Evolutionary conservation across 495 filamentous ascomycete genomes (phyloP).

Genomic region (Penicillium crystallinum): DNA sequence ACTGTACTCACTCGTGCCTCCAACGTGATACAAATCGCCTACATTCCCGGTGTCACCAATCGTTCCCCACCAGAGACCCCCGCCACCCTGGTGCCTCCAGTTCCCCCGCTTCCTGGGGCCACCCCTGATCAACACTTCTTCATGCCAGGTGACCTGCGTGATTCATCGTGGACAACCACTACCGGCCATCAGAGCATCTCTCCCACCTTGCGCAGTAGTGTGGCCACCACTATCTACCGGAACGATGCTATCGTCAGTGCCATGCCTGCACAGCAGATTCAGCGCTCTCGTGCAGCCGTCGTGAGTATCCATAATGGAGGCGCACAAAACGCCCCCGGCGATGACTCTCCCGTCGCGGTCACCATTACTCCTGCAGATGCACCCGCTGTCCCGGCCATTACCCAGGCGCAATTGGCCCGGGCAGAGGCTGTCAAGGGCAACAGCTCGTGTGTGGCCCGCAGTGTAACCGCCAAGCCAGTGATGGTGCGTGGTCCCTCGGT

Average conservation of each 20-base stretch:
- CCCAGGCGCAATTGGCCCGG: slow-evolving; percentile 41
- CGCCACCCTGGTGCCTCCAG: slow-evolving; percentile 78
- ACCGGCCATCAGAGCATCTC: slow-evolving; percentile 60
- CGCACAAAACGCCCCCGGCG: slow-evolving; percentile 14
- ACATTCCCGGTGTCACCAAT: slow-evolving; percentile 96
- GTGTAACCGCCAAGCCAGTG: slow-evolving; percentile 41
- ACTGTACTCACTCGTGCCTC: slow-evolving; percentile 93
- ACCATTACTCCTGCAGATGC: slow-evolving; percentile 37
- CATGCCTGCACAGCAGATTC: slow-evolving; percentile 75
- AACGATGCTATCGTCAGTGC: slow-evolving; percentile 78
- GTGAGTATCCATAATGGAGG: slow-evolving; percentile 69
- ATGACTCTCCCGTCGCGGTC: slow-evolving; percentile 9
- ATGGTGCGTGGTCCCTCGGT: slow-evolving; percentile 35
- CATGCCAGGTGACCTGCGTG: slow-evolving; percentile 84
- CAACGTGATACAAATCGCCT: slow-evolving; percentile 98
- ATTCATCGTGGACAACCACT: slow-evolving; percentile 72
- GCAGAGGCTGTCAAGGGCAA: slow-evolving; percentile 33
- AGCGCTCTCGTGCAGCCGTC: slow-evolving; percentile 79
- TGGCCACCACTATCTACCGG: slow-evolving; percentile 89
- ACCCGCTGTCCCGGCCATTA: slow-evolving; percentile 51
- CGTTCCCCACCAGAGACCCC: slow-evolving; percentile 77
- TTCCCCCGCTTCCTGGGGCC: slow-evolving; percentile 82
- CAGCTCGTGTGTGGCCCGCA: slow-evolving; percentile 43
- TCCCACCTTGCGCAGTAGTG: slow-evolving; percentile 63
- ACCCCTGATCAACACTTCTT: slow-evolving; percentile 86